Evolutionary conservation across 345 rosid species (phyloP).

Genomic region (Chamaenerion angustifolium): DNA sequence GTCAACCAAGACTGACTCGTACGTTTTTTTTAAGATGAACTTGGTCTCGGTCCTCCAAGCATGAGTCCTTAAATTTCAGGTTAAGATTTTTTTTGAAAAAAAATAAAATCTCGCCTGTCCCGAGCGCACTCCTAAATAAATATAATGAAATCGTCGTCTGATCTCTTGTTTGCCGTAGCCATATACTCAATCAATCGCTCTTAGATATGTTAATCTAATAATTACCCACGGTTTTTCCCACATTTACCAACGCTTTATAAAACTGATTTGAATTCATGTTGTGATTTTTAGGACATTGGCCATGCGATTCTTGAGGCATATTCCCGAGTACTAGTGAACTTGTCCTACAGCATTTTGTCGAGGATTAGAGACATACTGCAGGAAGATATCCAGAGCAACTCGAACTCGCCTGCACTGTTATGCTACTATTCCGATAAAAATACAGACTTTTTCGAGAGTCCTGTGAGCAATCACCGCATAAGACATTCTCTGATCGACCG

Average conservation of each 20-base stretch:
- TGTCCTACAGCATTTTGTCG: slow-evolving; percentile 60
- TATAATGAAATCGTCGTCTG: too few relatives aligned
- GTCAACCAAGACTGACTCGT: too few relatives aligned
- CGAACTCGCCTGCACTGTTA: slow-evolving; percentile 37
- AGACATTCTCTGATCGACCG: slow-evolving; percentile 42
- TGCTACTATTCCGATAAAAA: slow-evolving; percentile 31
- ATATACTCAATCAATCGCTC: too few relatives aligned
- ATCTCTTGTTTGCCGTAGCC: too few relatives aligned
- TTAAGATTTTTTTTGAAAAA: too few relatives aligned
- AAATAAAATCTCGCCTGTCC: too few relatives aligned
- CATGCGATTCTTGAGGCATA: slow-evolving; percentile 74
- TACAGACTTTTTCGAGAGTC: slow-evolving; percentile 20
- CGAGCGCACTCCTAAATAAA: too few relatives aligned
- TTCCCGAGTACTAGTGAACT: slow-evolving; percentile 60
- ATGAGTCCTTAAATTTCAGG: too few relatives aligned
- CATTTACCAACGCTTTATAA: neutral
- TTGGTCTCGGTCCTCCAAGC: too few relatives aligned
- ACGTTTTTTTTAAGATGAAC: too few relatives aligned
- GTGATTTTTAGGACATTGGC: slow-evolving; percentile 54
- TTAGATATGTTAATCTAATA: too few relatives aligned
- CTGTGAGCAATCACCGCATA: slow-evolving; percentile 14
- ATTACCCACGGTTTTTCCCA: neutral
- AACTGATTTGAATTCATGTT: too few relatives aligned
- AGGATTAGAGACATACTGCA: slow-evolving; percentile 53
- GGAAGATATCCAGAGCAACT: slow-evolving; percentile 58